Evolutionary conservation across 2,329 filamentous ascomycete species (phyloP).

Genomic region (Hymenoscyphus salicellus): DNA sequence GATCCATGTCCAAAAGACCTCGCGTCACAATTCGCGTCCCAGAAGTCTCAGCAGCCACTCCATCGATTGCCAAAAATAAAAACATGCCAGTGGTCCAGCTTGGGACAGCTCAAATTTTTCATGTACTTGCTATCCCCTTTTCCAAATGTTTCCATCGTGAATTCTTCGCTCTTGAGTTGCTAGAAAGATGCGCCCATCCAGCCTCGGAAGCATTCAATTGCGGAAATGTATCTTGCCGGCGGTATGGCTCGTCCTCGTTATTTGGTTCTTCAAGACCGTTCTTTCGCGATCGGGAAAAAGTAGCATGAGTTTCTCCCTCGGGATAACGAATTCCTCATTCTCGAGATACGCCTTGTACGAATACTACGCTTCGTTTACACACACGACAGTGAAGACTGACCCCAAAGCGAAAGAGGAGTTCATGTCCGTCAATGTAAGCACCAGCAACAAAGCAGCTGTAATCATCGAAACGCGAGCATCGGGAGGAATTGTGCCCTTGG

Average conservation of each 20-base stretch:
- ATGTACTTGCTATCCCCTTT: not conserved
- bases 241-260: conserved; percentile 1
- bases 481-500: conserved; percentile 37
- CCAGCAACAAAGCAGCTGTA: conserved; percentile 36
- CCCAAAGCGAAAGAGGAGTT: conserved; percentile 3
- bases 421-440: conserved; percentile 25
- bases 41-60: not conserved
- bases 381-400: conserved; percentile 2
- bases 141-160: not conserved
- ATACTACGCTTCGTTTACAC: conserved; percentile 9
- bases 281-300: not conserved
- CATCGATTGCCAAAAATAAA: not conserved
- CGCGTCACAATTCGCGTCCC: not conserved
- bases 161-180: not conserved
- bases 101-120: no score
- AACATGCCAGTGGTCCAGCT: not conserved
- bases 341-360: conserved; percentile 4
- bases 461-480: conserved; percentile 40
- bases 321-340: conserved; percentile 8
- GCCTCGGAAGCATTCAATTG: conserved; percentile 2
- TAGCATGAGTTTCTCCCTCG: not conserved
- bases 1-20: not conserved
- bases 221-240: conserved; percentile 1
- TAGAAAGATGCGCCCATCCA: not conserved
- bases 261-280: conserved; percentile 6